These are phyloP conservation scores for Omphalea diandra DNA, from an alignment of 441 rosid genomes.

Conservation along the genomic window DNA sequence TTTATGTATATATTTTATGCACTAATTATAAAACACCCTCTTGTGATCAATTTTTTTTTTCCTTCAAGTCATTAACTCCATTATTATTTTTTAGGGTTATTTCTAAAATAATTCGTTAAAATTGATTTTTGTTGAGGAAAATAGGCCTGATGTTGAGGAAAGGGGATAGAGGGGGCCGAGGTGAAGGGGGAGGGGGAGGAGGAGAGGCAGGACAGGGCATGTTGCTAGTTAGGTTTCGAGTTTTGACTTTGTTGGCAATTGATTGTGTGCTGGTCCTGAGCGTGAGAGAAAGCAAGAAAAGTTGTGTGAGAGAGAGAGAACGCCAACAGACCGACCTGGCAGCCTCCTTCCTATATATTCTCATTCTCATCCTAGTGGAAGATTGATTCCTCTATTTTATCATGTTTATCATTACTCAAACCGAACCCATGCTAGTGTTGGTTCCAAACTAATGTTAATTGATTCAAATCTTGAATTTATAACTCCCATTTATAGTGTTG, in stretches of 20 bases:
- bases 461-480: too few relatives aligned
- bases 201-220: too few relatives aligned
- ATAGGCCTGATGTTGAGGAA: too few relatives aligned
- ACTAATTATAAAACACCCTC: too few relatives aligned
- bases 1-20: constrained; percentile 24
- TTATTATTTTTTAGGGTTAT: too few relatives aligned
- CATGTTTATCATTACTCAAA: neutral
- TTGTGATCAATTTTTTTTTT: constrained; percentile 1
- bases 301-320: neutral
- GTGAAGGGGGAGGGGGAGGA: too few relatives aligned
- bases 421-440: neutral
- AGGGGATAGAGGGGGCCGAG: too few relatives aligned
- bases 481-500: too few relatives aligned
- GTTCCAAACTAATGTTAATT: neutral
- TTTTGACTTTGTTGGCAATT: constrained; percentile 44
- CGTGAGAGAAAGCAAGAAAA: constrained; percentile 21
- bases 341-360: constrained; percentile 13
- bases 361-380: constrained; percentile 18
- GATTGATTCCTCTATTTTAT: constrained; percentile 14
- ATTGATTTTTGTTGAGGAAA: too few relatives aligned
- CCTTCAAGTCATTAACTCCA: neutral
- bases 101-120: too few relatives aligned
- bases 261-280: constrained; percentile 41
- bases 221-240: constrained; percentile 37
- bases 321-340: constrained; percentile 24